Percentiles rank a stretch among this genome's conserved stretches.
phyloP scores from a whole-genome alignment of 78 protist genomes.

The Diacronema lutheri region DNA sequence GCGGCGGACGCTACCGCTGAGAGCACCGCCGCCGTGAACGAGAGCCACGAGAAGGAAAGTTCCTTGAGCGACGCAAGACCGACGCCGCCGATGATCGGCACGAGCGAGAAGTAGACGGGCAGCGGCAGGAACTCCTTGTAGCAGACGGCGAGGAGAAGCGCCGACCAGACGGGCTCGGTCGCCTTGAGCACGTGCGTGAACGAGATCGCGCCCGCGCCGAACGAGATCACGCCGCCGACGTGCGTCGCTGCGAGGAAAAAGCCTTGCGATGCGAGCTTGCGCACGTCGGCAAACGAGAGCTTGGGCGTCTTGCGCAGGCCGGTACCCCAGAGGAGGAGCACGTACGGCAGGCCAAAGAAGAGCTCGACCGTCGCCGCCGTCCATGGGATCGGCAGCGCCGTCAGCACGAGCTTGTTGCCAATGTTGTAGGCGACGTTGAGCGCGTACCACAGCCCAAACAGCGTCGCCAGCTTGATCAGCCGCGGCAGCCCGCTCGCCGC shows the following conservation, averaged over 20 bases:
- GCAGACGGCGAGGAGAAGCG: background rate
- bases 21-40: background rate
- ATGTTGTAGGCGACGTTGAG: background rate
- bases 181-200: slow-evolving; percentile 12
- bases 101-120: background rate
- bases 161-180: slow-evolving; percentile 1
- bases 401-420: slow-evolving; percentile 6
- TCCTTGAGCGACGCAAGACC: slow-evolving; percentile 18
- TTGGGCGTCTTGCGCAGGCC: slow-evolving; percentile 10
- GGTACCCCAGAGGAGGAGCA: background rate
- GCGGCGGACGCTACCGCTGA: background rate
- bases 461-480: background rate
- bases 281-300: background rate
- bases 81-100: slow-evolving; percentile 7
- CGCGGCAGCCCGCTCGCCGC: background rate
- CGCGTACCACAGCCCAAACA: slow-evolving; percentile 10
- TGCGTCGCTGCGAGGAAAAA: background rate
- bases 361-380: background rate
- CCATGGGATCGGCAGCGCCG: slow-evolving; percentile 6
- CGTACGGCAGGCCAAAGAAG: slow-evolving; percentile 2
- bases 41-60: slow-evolving; percentile 8
- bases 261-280: background rate
- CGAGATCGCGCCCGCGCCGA: slow-evolving; percentile 11
- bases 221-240: slow-evolving; percentile 19
- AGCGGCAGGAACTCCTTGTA: no score